Conservation (phyloP, 441 rosid species). For the Corymbia citriodora region DNA sequence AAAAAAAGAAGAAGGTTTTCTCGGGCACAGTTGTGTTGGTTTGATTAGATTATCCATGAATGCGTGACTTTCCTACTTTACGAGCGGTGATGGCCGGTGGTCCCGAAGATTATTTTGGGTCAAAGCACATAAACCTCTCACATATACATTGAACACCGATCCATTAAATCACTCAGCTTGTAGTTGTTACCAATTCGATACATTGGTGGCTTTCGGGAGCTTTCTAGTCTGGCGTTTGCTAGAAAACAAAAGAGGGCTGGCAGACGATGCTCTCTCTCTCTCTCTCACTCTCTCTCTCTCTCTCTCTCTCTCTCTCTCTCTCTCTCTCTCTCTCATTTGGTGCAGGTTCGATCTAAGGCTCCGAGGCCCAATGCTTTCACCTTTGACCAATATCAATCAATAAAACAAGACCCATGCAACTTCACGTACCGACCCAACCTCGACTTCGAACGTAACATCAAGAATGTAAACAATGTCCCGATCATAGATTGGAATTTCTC, state of each 20-base stretch:
- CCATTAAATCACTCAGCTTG: neutral
- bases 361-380: neutral
- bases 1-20: too few relatives aligned
- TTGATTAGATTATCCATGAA: neutral
- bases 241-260: neutral
- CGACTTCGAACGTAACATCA: neutral
- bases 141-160: neutral
- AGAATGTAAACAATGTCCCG: too few relatives aligned
- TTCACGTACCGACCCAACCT: neutral
- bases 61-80: neutral
- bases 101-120: neutral
- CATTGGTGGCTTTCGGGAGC: neutral
- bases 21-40: too few relatives aligned
- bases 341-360: neutral
- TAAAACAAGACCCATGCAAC: neutral
- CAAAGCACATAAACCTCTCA: neutral
- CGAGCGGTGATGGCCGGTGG: neutral
- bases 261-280: neutral
- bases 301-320: too few relatives aligned
- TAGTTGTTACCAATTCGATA: neutral
- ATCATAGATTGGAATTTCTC: too few relatives aligned
- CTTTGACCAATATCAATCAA: neutral
- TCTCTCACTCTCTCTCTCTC: neutral
- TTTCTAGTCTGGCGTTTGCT: neutral
- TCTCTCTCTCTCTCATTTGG: neutral